Evolutionary conservation across 2,329 filamentous ascomycete species (phyloP).

Genomic region (Cladosporium sp.): DNA sequence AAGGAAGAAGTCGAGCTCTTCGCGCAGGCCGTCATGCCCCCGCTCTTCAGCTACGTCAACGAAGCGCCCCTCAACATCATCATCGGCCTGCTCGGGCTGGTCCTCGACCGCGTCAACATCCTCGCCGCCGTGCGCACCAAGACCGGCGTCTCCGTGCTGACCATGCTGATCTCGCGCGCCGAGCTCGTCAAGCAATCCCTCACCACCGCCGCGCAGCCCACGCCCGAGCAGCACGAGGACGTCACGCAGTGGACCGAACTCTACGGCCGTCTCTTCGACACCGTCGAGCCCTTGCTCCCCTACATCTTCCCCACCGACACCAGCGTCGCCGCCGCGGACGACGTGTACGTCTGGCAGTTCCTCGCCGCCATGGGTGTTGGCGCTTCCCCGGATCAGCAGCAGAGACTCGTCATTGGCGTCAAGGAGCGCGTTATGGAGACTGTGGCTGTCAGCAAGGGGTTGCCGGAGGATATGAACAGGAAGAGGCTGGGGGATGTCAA

Average conservation of each 20-base stretch:
- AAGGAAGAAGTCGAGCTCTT: slow-evolving; percentile 94
- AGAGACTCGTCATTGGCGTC: slow-evolving; percentile 87
- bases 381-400: slow-evolving; percentile 90
- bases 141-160: slow-evolving; percentile 84
- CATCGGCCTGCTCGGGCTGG: slow-evolving; percentile 79
- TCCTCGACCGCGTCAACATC: slow-evolving; percentile 77
- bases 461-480: slow-evolving; percentile 80
- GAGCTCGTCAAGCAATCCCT: slow-evolving; percentile 86
- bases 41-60: slow-evolving; percentile 82
- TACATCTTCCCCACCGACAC: slow-evolving; percentile 90
- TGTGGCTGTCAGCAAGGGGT: slow-evolving; percentile 79
- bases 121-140: slow-evolving; percentile 80
- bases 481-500: slow-evolving; percentile 90
- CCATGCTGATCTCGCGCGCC: slow-evolving; percentile 89
- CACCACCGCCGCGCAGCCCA: slow-evolving; percentile 62
- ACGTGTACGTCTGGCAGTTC: slow-evolving; percentile 98
- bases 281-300: slow-evolving; percentile 75
- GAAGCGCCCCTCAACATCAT: slow-evolving; percentile 90
- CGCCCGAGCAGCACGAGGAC: slow-evolving; percentile 43
- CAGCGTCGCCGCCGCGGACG: slow-evolving; percentile 63
- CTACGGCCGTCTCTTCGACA: slow-evolving; percentile 84
- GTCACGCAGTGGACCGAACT: slow-evolving; percentile 79
- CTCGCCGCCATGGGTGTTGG: slow-evolving; percentile 92
- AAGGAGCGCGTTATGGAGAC: slow-evolving; percentile 99
- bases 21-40: slow-evolving; percentile 80